These are phyloP conservation scores for Noccaea bulbosa DNA, from an alignment of 345 rosid species.

Conservation along the genomic window DNA sequence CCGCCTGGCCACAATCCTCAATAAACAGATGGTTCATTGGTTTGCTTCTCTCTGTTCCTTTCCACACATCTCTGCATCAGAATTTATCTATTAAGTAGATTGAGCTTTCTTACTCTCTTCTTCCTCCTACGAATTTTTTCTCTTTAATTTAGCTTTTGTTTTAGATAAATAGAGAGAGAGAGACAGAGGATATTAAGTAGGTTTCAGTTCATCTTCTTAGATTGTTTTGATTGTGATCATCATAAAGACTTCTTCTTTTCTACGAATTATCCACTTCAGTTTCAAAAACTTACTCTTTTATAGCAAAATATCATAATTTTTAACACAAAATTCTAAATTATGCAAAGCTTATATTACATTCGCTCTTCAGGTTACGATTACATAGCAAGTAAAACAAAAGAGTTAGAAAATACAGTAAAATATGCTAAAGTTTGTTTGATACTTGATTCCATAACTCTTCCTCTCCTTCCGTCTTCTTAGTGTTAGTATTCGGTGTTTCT, in stretches of 20 bases:
- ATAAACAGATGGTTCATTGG: conserved; percentile 18
- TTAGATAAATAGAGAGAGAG: conserved; percentile 40
- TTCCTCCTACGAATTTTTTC: neutral
- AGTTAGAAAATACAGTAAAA: conserved; percentile 32
- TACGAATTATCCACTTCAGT: neutral
- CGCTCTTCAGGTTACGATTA: conserved; percentile 24
- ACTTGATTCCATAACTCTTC: conserved; percentile 10
- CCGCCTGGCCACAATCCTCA: conserved; percentile 40
- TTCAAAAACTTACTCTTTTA: neutral
- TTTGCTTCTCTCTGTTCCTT: conserved; percentile 36
- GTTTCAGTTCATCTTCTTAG: conserved; percentile 35
- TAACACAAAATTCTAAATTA: neutral
- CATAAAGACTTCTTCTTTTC: conserved; percentile 25
- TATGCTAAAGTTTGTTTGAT: conserved; percentile 4
- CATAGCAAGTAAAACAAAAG: conserved; percentile 23
- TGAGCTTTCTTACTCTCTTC: conserved; percentile 38
- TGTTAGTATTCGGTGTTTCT: conserved; percentile 18
- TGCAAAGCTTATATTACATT: conserved; percentile 27
- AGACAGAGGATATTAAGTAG: conserved; percentile 32
- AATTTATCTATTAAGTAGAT: conserved; percentile 41
- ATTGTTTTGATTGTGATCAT: conserved; percentile 33
- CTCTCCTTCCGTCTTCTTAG: neutral
- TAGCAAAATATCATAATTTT: neutral
- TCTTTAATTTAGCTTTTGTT: conserved; percentile 36
- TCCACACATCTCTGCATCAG: conserved; percentile 29